These are phyloP conservation scores for Talaromyces wortmannii DNA, from an alignment of 495 filamentous ascomycete species.

Conservation along the genomic window DNA sequence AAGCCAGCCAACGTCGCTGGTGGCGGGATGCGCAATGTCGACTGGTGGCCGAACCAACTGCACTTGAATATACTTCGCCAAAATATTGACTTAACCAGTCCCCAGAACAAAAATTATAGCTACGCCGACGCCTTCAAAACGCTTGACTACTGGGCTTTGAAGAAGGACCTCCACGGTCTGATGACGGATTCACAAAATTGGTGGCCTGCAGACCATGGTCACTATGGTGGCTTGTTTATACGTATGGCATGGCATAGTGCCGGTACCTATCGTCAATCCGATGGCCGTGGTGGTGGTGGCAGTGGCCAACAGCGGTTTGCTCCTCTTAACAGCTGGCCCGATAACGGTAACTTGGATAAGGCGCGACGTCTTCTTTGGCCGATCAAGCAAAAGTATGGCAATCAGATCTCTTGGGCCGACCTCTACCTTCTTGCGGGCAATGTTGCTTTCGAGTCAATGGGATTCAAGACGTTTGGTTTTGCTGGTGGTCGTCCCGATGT, in stretches of 20 bases:
- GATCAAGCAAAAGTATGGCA: slow-evolving; percentile 75
- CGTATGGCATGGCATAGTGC: slow-evolving; percentile 75
- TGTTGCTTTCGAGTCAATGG: slow-evolving; percentile 69
- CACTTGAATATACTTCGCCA: slow-evolving; percentile 66
- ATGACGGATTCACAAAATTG: slow-evolving; percentile 72
- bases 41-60: slow-evolving; percentile 66
- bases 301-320: slow-evolving; percentile 68
- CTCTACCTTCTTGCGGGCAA: slow-evolving; percentile 63
- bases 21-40: slow-evolving; percentile 51
- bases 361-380: slow-evolving; percentile 70
- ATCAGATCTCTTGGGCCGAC: slow-evolving; percentile 74
- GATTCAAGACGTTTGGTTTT: slow-evolving; percentile 65
- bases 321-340: slow-evolving; percentile 74
- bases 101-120: slow-evolving; percentile 52
- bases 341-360: slow-evolving; percentile 72
- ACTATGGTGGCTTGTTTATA: slow-evolving; percentile 71
- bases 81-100: slow-evolving; percentile 52
- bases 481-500: slow-evolving; percentile 61
- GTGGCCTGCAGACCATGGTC: slow-evolving; percentile 75
- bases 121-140: slow-evolving; percentile 63
- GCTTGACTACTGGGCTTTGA: slow-evolving; percentile 62
- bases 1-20: slow-evolving; percentile 53
- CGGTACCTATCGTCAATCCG: slow-evolving; percentile 64
- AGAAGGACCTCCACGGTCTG: slow-evolving; percentile 58
- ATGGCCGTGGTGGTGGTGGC: slow-evolving; percentile 66